phyloP scores from a whole-genome alignment of 2,329 filamentous ascomycete genomes.

The Tolypocladium tropicale region DNA sequence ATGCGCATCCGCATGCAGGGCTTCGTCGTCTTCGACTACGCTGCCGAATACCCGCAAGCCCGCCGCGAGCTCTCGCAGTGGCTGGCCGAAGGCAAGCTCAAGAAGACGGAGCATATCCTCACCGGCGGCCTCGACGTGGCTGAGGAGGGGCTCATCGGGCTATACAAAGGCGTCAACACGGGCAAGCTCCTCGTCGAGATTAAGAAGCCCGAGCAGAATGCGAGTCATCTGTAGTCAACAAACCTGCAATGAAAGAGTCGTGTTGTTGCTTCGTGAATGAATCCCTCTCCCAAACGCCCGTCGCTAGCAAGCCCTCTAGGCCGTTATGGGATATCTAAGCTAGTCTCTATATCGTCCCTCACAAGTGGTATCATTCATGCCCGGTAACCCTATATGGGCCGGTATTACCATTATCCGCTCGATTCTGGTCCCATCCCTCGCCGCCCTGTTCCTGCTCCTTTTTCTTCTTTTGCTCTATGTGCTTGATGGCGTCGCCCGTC shows the following conservation, averaged over 20 bases:
- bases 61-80: constrained; percentile 52
- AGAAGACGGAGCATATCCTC: constrained; percentile 61
- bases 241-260: background rate
- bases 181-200: constrained; percentile 53
- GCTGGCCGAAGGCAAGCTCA: constrained; percentile 62
- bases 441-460: constrained; percentile 2
- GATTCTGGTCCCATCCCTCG: background rate
- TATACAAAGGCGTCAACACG: constrained; percentile 62
- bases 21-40: constrained; percentile 65
- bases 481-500: constrained; percentile 47
- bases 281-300: background rate
- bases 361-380: too few relatives aligned
- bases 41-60: constrained; percentile 45
- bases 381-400: background rate
- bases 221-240: constrained; percentile 10
- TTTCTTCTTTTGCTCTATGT: constrained; percentile 22
- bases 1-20: constrained; percentile 56
- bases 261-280: background rate
- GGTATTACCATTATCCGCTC: too few relatives aligned
- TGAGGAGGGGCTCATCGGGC: constrained; percentile 49
- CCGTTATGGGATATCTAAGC: background rate
- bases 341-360: background rate
- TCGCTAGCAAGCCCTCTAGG: background rate
- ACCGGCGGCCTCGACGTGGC: constrained; percentile 57
- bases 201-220: constrained; percentile 21